A percentile compares a stretch with the other conserved stretches of the same genome.
phyloP scores from a whole-genome alignment of 192 early-diverging fungal genomes.

The Entophlyctis luteolus region DNA sequence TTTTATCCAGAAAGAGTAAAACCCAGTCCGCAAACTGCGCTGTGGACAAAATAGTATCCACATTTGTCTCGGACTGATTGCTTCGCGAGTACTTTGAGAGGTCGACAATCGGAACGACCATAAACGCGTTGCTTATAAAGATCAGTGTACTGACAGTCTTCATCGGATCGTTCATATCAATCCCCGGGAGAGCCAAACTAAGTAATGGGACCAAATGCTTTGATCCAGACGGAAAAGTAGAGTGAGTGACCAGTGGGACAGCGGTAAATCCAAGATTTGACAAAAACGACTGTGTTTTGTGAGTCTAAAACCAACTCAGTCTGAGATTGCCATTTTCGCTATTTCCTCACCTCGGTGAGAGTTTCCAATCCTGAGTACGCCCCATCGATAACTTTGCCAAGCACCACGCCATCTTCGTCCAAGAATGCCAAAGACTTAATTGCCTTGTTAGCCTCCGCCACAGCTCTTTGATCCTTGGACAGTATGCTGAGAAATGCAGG shows the following conservation, averaged over 20 bases:
- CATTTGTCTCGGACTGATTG: too few relatives aligned
- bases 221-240: constrained; percentile 79
- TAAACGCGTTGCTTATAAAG: constrained; percentile 63
- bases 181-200: constrained; percentile 77
- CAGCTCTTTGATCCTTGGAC: constrained; percentile 66
- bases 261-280: constrained; percentile 67
- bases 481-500: constrained; percentile 68
- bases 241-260: constrained; percentile 67
- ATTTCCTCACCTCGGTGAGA: constrained; percentile 58
- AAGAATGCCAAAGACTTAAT: constrained; percentile 73
- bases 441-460: constrained; percentile 56
- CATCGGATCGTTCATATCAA: constrained; percentile 87
- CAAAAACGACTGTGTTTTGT: constrained; percentile 83
- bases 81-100: too few relatives aligned
- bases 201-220: constrained; percentile 75
- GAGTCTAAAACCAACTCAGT: constrained; percentile 52
- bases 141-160: constrained; percentile 71
- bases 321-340: not conserved
- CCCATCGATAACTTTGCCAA: constrained; percentile 77
- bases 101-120: constrained; percentile 66
- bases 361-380: constrained; percentile 84
- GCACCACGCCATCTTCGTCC: constrained; percentile 67
- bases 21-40: constrained; percentile 86
- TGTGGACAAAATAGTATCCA: constrained; percentile 72
- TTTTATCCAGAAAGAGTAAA: constrained; percentile 71